phyloP scores from a whole-genome alignment of 1,139 yeast genomes.

The Pichia sp. region DNA sequence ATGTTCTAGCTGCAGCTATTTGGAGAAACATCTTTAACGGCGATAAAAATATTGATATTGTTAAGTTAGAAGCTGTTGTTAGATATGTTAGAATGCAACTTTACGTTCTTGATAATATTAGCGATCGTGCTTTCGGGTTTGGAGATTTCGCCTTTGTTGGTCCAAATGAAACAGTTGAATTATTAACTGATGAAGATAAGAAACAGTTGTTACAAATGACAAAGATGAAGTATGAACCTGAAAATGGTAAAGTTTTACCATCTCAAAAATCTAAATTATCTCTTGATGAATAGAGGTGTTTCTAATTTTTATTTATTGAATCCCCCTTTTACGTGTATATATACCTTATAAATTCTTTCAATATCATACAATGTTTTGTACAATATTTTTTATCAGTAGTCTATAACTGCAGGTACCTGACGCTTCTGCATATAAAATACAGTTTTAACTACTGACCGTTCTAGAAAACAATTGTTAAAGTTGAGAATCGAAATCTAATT shows the following conservation, averaged over 20 bases:
- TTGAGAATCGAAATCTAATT: neutral
- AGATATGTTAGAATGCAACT: conserved; percentile 85
- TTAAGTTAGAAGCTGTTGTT: conserved; percentile 79
- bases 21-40: conserved; percentile 93
- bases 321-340: neutral
- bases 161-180: conserved; percentile 75
- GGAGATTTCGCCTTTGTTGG: conserved; percentile 83
- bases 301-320: neutral
- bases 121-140: conserved; percentile 88
- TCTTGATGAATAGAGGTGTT: conserved; percentile 36
- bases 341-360: neutral
- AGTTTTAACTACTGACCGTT: too few species aligned
- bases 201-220: conserved; percentile 33
- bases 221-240: conserved; percentile 37
- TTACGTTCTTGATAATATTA: conserved; percentile 74
- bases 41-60: conserved; percentile 71
- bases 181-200: conserved; percentile 60
- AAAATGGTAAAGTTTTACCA: conserved; percentile 44
- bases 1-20: conserved; percentile 77
- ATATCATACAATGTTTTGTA: neutral
- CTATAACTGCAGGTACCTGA: too few species aligned
- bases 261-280: conserved; percentile 59
- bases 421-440: too few species aligned
- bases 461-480: neutral
- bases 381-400: too few species aligned